Conservation (phyloP, 2,329 filamentous ascomycete genomes). For the Diaporthe vexans region DNA sequence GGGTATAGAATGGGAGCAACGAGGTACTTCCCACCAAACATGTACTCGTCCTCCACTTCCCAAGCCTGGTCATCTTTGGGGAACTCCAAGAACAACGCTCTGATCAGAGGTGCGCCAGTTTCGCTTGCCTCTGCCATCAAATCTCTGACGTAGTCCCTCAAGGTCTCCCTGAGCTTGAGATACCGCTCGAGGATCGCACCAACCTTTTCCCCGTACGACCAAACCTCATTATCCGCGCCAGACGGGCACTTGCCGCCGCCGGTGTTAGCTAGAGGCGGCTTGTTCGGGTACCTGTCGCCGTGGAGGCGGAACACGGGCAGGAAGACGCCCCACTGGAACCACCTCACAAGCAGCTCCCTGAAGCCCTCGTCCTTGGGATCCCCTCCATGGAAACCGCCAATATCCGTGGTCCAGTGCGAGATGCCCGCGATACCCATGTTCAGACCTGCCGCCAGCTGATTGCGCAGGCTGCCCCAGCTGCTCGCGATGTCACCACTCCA, state of each 20-base stretch:
- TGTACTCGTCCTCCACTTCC: constrained; percentile 72
- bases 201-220: constrained; percentile 74
- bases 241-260: constrained; percentile 59
- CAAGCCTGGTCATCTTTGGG: constrained; percentile 67
- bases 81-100: constrained; percentile 75
- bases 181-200: constrained; percentile 73
- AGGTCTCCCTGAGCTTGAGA: constrained; percentile 68
- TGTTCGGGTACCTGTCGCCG: constrained; percentile 73
- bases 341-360: constrained; percentile 74
- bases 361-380: constrained; percentile 68
- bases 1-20: constrained; percentile 68
- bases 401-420: constrained; percentile 79
- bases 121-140: constrained; percentile 73
- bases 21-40: constrained; percentile 73
- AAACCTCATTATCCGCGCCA: constrained; percentile 74
- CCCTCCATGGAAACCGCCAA: constrained; percentile 78
- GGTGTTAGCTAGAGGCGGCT: constrained; percentile 51
- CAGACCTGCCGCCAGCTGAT: constrained; percentile 73
- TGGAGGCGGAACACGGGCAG: constrained; percentile 78
- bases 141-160: constrained; percentile 69
- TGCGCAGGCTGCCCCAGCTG: constrained; percentile 71
- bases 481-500: constrained; percentile 78
- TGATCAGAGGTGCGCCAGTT: constrained; percentile 72
- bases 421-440: constrained; percentile 76
- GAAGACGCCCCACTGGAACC: constrained; percentile 79